phyloP scores from a whole-genome alignment of 148 eudicot genomes.

The Hydrangea macrophylla region DNA sequence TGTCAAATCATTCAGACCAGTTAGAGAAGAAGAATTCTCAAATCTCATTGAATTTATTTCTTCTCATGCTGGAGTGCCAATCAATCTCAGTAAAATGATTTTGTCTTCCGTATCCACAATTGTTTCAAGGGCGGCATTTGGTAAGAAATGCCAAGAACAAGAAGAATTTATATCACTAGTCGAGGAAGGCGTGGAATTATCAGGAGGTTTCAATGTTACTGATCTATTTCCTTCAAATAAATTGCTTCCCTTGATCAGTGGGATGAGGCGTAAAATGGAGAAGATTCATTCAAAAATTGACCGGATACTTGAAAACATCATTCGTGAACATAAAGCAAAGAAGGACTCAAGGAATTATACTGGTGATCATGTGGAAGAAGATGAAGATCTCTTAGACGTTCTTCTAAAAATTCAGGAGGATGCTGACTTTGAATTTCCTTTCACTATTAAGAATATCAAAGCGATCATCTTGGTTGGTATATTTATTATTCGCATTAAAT shows the following conservation, averaged over 20 bases:
- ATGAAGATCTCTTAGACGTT: slow-evolving; percentile 29
- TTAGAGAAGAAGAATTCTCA: not conserved
- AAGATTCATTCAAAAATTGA: slow-evolving; percentile 14
- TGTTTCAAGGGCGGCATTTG: too few species aligned
- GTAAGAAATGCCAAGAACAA: too few species aligned
- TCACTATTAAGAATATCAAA: slow-evolving; percentile 27
- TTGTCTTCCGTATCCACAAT: too few species aligned
- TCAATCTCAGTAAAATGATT: too few species aligned
- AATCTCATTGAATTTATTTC: not conserved
- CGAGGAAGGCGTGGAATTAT: slow-evolving; percentile 9
- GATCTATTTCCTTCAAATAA: slow-evolving; percentile 31
- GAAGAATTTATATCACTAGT: too few species aligned
- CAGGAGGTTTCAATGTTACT: slow-evolving; percentile 26
- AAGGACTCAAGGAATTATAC: not conserved
- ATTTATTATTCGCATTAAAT: too few species aligned
- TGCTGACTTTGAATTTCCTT: slow-evolving; percentile 17
- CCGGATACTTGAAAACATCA: slow-evolving; percentile 20
- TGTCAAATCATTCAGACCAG: not conserved
- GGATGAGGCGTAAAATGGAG: slow-evolving; percentile 14
- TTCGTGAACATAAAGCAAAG: slow-evolving; percentile 34
- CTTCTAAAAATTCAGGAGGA: slow-evolving; percentile 22
- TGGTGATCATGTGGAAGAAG: not conserved
- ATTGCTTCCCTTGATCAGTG: slow-evolving; percentile 19
- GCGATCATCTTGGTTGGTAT: slow-evolving; percentile 24
- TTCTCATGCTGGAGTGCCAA: too few species aligned